These are phyloP conservation scores for Ophiognomonia clavigignenti-juglandacearum DNA, from an alignment of 2,329 filamentous ascomycete species.

Conservation along the genomic window DNA sequence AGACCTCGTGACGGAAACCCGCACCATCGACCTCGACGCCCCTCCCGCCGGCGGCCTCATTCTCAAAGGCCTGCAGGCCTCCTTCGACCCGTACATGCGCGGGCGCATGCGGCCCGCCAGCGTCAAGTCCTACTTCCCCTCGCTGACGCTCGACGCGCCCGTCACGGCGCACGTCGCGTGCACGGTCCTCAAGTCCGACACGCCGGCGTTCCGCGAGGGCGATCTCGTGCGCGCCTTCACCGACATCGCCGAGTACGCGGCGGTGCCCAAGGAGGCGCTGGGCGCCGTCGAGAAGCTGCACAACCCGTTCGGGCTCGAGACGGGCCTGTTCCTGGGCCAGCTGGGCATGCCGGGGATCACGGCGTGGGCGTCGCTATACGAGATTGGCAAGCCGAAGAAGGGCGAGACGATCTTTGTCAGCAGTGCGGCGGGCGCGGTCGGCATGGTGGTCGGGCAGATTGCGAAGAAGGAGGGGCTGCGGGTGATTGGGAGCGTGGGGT, in stretches of 20 bases:
- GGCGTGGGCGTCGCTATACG: slow-evolving; percentile 54
- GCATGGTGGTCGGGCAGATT: slow-evolving; percentile 77
- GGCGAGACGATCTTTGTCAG: slow-evolving; percentile 80
- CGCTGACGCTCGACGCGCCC: slow-evolving; percentile 58
- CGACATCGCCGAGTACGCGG: slow-evolving; percentile 66
- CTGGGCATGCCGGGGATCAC: slow-evolving; percentile 48
- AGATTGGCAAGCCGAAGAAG: slow-evolving; percentile 67
- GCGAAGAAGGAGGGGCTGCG: slow-evolving; percentile 75
- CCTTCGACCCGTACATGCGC: slow-evolving; percentile 81
- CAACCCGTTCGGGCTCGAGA: slow-evolving; percentile 65
- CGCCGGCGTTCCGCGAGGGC: slow-evolving; percentile 55
- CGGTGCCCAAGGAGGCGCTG: slow-evolving; percentile 39
- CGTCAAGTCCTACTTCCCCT: slow-evolving; percentile 58
- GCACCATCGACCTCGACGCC: slow-evolving; percentile 60
- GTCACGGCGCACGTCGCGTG: slow-evolving; percentile 61
- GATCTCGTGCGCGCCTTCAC: slow-evolving; percentile 58
- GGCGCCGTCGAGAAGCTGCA: slow-evolving; percentile 50
- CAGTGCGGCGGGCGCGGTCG: slow-evolving; percentile 75
- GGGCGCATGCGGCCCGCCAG: slow-evolving; percentile 64
- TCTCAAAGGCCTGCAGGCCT: slow-evolving; percentile 66
- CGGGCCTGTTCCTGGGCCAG: slow-evolving; percentile 65
- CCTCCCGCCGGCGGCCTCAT: slow-evolving; percentile 63
- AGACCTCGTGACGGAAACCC: slow-evolving; percentile 63
- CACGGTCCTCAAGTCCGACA: slow-evolving; percentile 66
- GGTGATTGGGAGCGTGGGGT: slow-evolving; percentile 77